Evolutionary conservation across 768 basidiomycete genomes (phyloP), one percentile per base, ranked within the genome.

Genomic region (Tricholoma sp.): DNA sequence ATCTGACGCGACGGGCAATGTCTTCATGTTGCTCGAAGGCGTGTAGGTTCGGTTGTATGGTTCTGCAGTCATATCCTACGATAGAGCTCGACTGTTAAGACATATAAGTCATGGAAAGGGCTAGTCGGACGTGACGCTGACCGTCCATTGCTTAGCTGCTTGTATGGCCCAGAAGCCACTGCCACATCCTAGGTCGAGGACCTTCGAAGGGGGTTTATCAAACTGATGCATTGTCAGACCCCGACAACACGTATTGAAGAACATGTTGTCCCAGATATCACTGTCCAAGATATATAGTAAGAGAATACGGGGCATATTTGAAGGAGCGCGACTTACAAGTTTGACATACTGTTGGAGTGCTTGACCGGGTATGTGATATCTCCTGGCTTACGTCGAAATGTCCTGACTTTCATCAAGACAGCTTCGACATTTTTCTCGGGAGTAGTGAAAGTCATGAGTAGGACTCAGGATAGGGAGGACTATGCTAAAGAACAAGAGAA

Each of bases 151-250:
- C 61, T 76, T 82, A 2, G 84, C 87, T 4, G 86, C 86, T 58
- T 86, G 82, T 27, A 91, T 74, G 3, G 79, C 79, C 89, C 89
- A 91, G 52, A 78, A 77, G 1, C 89, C 89, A 46, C 74, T 79
- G 5, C 89, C 88, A 64, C 86, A 89, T 0, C 88, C 89, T 8
- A 91, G 69, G 63, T 89, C 87, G 10, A 91, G 79, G 0, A 88
- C 74, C 3, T 71, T 67, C 1, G 65, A 21, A 0, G 88, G 89
- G 2, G 82, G 78, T 0, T 63, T 64, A 7, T 76, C 71, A 52
- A 85, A 84, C 45, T 76, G 71, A 62, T 83, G 78, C 57, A 83
- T 74, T 0, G 88, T 83, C 31, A 86, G 64, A 18, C 77, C 72
- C 50, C 73, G 64, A 59, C 66, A 80, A 60, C 74, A 83, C 54